Base-by-base conservation (phyloP, 192 early-diverging fungal genomes). In the Dispira simplex region DNA sequence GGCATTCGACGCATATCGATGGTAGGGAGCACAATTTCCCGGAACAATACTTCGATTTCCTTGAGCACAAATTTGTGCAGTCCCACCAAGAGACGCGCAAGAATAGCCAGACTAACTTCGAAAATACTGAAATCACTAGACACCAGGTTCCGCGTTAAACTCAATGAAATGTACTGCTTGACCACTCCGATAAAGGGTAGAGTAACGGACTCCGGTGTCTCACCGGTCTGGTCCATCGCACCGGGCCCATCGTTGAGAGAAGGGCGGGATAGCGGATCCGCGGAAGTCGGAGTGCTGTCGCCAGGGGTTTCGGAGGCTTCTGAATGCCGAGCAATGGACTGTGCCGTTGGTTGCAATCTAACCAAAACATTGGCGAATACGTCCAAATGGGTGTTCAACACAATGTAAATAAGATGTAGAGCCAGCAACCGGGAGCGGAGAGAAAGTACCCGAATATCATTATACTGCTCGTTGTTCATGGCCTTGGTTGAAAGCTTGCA, bases 401-500 rank as follows among this genome's bases (percentile, higher is more conserved):
- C 80, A 52, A 84, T 76, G 16, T 86, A 73, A 20, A 97, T 79
- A 46, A 97, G 72, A 52, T 87, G 85, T 32, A 97, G 73, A 12
- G 93, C 87, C 27, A 95, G 70, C 18, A 92, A 75, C 48, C 92
- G 90, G 46, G 91, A 88, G 13, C 90, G 75, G 82, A 93, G 87
- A 2, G 86, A 75, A 47, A 85, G 86, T 6, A 90, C 88, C 65
- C 81, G 81, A 46, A 89, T 76, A 66, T 94, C 93, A 9, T 73
- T 81, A 10, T 76, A 76, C 26, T 83, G 78, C 69, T 79, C 80
- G 23, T 76, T 80, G 12, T 84, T 73, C 51, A 87, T 83, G 25
- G 81, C 75, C 62, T 92, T 92, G 87, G 91, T 94, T 43, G 85
- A 90, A 54, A 94, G 73, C 64, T 90, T 91, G 74, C 90, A 92